Evolutionary conservation across 2,329 filamentous ascomycete genomes (phyloP).

Genomic region (Phyllosticta ampelicida): DNA sequence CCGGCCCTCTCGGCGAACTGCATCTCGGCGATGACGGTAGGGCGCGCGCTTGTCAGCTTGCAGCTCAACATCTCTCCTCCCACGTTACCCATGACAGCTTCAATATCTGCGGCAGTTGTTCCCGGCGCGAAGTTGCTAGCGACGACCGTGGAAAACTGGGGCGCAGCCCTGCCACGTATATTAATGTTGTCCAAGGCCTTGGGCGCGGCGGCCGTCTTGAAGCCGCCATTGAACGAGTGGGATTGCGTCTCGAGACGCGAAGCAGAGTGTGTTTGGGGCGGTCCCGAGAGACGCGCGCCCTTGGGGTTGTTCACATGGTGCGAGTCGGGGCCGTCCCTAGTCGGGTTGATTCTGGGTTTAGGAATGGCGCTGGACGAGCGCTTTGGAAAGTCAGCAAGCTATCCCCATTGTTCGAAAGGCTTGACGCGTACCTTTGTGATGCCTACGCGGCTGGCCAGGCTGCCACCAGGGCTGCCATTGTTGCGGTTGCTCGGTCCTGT

Average conservation of each 20-base stretch:
- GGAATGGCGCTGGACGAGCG: slow-evolving; percentile 7
- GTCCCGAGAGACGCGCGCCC: slow-evolving; percentile 22
- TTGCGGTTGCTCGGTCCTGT: slow-evolving; percentile 35
- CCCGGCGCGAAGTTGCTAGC: slow-evolving; percentile 75
- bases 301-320: slow-evolving; percentile 35
- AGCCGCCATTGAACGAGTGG: slow-evolving; percentile 17
- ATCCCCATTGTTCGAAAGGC: neutral
- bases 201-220: slow-evolving; percentile 17
- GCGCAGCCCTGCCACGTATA: slow-evolving; percentile 50
- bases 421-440: slow-evolving; percentile 58
- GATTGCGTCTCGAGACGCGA: slow-evolving; percentile 32
- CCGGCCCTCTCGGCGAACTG: slow-evolving; percentile 61
- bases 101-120: slow-evolving; percentile 72
- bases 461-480: neutral
- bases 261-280: slow-evolving; percentile 29
- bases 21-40: slow-evolving; percentile 69
- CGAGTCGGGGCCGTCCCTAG: slow-evolving; percentile 63
- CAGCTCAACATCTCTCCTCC: slow-evolving; percentile 57
- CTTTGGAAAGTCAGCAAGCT: slow-evolving; percentile 16
- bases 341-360: slow-evolving; percentile 37
- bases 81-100: slow-evolving; percentile 64
- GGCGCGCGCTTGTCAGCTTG: slow-evolving; percentile 53
- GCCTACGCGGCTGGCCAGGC: slow-evolving; percentile 59
- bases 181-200: slow-evolving; percentile 44
- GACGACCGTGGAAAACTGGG: slow-evolving; percentile 48